A percentile compares a stretch with the other conserved stretches of the same genome.
phyloP scores from a whole-genome alignment of 768 basidiomycete genomes.

The Kwoniella dendrophila region DNA sequence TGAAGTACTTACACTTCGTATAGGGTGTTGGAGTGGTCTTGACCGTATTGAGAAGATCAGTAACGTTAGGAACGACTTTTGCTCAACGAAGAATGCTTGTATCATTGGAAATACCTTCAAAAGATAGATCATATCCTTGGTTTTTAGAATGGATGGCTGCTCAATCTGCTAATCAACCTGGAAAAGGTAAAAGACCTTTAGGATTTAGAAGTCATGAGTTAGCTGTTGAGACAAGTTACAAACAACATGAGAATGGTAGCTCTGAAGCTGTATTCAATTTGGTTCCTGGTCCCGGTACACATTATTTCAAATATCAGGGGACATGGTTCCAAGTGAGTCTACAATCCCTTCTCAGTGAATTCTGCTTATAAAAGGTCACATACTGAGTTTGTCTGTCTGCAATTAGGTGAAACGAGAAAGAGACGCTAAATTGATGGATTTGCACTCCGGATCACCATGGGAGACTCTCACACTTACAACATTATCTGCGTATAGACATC shows the following conservation, averaged over 20 bases:
- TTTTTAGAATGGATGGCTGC: conserved; percentile 94
- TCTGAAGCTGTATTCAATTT: conserved; percentile 85
- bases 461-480: conserved; percentile 94
- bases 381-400: neutral
- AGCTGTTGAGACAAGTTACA: conserved; percentile 84
- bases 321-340: conserved; percentile 89
- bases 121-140: conserved; percentile 93
- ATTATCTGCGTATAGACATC: conserved; percentile 76
- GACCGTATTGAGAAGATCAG: conserved; percentile 70
- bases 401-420: conserved; percentile 87
- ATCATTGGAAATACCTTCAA: conserved; percentile 92
- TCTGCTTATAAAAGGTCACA: neutral
- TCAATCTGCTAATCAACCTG: conserved; percentile 60
- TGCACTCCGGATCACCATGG: conserved; percentile 92
- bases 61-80: conserved; percentile 69
- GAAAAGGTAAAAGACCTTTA: conserved; percentile 22
- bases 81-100: conserved; percentile 89
- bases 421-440: conserved; percentile 86
- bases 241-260: conserved; percentile 89
- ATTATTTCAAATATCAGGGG: conserved; percentile 84
- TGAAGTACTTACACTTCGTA: neutral
- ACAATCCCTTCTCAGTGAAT: conserved; percentile 19
- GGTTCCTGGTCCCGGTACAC: conserved; percentile 93
- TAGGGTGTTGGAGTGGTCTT: conserved; percentile 90
- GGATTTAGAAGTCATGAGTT: conserved; percentile 85